Evolutionary conservation across 148 eudicot genomes (phyloP), one percentile per base, ranked within the genome.

Genomic region (Cornus florida): DNA sequence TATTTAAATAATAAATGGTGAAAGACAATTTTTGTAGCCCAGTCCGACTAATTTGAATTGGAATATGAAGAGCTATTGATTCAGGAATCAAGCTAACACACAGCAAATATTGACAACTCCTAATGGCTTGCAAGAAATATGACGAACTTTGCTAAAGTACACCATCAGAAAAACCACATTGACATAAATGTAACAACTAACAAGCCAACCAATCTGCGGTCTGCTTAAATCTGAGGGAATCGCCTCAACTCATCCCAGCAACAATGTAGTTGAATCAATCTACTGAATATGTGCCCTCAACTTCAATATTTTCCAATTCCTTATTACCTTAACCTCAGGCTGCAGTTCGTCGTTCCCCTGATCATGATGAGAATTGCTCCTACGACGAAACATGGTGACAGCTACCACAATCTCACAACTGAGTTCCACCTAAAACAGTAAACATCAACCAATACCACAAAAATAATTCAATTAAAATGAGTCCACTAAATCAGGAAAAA

Each of bases 351-450:
- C 82, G 48, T 81, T 75, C 56, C 72, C 86, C 35, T 81, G 81
- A 24, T 70, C 79, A 33, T 59, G 69, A 22, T 77, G 77, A 78
- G 86, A 79, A 77, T 57, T 75, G 67, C 70, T 56, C 80, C 83
- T 79, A 43, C 83, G 75, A 31, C 84, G 83, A 59, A 86, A 77
- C 86, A 86, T 83, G 70, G 75, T 71, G 66, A 62, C 57, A 19
- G 78, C 73, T 74, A 43, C 31, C 24, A 83, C 35, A 72, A 83
- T 67, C 7, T 13, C 31, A 35, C 31, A 67, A 76, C 19, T 50
- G 67, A 70, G 48, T 60, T 59, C 31, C 31, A 80, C 80, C 73
- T 80, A 31, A 1, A 60, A 22, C 57, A 67, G 28, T 32, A 68
- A 35, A 10, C 14, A 38, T 53, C 66, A 33, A n/a, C 0, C 6